Percentiles rank a stretch among this genome's conserved stretches.
Evolutionary conservation across 371 early-diverging fungal genomes (phyloP).

Genomic region (Mucor velutinosus): DNA sequence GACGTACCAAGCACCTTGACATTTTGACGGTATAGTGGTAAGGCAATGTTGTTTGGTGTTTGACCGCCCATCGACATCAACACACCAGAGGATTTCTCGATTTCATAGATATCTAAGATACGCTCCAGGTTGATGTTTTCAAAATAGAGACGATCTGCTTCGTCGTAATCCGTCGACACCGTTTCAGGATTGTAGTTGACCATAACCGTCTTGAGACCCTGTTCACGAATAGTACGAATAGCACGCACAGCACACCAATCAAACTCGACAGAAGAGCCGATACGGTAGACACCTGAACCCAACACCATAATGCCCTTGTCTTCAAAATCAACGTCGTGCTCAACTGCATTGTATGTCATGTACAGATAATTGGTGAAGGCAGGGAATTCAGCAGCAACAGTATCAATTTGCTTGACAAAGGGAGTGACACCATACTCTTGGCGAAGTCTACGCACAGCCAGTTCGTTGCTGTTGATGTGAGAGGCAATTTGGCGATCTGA

Average conservation of each 20-base stretch:
- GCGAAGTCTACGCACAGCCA: constrained; percentile 84
- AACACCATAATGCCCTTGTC: constrained; percentile 93
- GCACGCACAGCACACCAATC: constrained; percentile 97
- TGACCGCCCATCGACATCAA: constrained; percentile 95
- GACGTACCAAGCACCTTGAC: constrained; percentile 92
- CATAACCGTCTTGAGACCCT: constrained; percentile 89
- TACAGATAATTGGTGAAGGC: constrained; percentile 95
- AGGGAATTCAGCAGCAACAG: constrained; percentile 97
- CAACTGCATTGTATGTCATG: constrained; percentile 91
- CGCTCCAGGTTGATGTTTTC: constrained; percentile 90
- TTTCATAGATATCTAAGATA: constrained; percentile 92
- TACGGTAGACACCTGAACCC: constrained; percentile 96
- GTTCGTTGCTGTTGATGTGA: constrained; percentile 79
- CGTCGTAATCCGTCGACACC: constrained; percentile 96
- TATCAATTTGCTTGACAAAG: constrained; percentile 96
- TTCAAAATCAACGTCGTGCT: constrained; percentile 85
- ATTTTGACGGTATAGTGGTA: constrained; percentile 80
- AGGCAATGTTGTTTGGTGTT: constrained; percentile 93
- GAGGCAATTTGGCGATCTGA: constrained; percentile 85
- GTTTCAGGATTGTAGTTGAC: constrained; percentile 98
- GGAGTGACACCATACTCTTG: constrained; percentile 80
- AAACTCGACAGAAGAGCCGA: constrained; percentile 94
- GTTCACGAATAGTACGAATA: constrained; percentile 84
- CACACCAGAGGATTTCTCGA: constrained; percentile 80
- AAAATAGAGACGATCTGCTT: constrained; percentile 95